Base-by-base conservation (phyloP, 768 basidiomycete species). In the Hygrocybe punicea region DNA sequence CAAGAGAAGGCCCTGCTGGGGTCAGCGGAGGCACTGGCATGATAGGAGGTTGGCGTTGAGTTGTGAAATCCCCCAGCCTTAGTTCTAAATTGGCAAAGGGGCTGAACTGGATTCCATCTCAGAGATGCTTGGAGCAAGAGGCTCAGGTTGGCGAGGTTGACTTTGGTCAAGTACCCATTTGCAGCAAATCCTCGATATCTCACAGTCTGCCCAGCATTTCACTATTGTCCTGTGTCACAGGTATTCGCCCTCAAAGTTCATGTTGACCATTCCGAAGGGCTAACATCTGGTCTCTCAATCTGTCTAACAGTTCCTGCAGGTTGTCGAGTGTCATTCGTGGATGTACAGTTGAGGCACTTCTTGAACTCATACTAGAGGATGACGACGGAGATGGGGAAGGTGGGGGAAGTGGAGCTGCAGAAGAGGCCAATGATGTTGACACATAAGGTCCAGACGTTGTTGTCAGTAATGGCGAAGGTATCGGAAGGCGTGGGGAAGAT, bases 221-320 rank as follows among this genome's bases (percentile, higher is more conserved):
- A 51, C 64, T 75, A 71, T 65, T 80, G 25, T 78, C 74, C 21
- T 62, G 67, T 6, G 73, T 71, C 29, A 29, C 29, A n/a, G 76
- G 70, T 17, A 47, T 37, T 14, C 80, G 77, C 29, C 78, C 76
- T 17, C 81, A 78, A 53, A 93, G 72, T 23, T 85, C 81, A 55
- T 87, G n/a, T n/a, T n/a, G n/a, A n/a, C n/a, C n/a, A n/a, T n/a
- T n/a, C n/a, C n/a, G 76, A 19, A 96, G 68, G 9, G 78, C 81
- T 9, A 76, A 73, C 6, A 85, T 75, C 61, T 86, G 82, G 6
- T 82, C 80, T 45, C 83, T 77, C 44, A 94, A 75, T 11, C 75
- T 78, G 14, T 80, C 73, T 45, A 93, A 63, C 25, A 85, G 75
- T 3, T 78, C 78, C 16, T 79, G 76, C 39, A 89, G 70, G 34